Conservation (phyloP, 2,329 filamentous ascomycete genomes). For the Cercospora sp. region DNA sequence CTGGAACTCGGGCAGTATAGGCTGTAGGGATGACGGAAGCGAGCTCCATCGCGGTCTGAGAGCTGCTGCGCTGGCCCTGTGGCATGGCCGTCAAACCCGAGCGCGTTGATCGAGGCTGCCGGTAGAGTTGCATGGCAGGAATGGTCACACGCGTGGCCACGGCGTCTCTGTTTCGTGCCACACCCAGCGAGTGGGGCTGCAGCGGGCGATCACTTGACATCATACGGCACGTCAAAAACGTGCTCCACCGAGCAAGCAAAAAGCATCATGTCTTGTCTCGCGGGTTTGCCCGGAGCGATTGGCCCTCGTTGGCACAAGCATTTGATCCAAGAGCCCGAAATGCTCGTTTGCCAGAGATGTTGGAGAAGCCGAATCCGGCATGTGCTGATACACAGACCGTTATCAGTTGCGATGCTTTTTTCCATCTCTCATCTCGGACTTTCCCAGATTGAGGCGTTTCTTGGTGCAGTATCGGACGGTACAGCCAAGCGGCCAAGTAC, state of each 20-base stretch:
- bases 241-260: slow-evolving; percentile 14
- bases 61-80: neutral
- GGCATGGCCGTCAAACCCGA: neutral
- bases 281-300: neutral
- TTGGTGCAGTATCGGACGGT: neutral
- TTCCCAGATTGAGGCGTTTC: neutral
- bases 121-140: neutral
- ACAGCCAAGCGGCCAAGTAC: neutral
- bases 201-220: slow-evolving; percentile 4
- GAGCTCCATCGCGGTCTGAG: neutral
- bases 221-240: slow-evolving; percentile 6
- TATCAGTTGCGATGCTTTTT: neutral
- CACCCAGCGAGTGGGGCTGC: neutral
- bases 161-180: neutral
- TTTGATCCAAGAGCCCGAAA: neutral
- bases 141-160: slow-evolving; percentile 7
- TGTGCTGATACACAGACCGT: neutral
- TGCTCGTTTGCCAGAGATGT: neutral
- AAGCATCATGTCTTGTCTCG: slow-evolving; percentile 10
- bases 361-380: neutral
- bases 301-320: neutral
- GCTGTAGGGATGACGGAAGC: slow-evolving; percentile 5
- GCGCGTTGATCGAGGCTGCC: neutral
- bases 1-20: neutral
- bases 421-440: neutral